These are phyloP conservation scores for Capronia americana DNA, from an alignment of 2,329 filamentous ascomycete species.

Conservation along the genomic window DNA sequence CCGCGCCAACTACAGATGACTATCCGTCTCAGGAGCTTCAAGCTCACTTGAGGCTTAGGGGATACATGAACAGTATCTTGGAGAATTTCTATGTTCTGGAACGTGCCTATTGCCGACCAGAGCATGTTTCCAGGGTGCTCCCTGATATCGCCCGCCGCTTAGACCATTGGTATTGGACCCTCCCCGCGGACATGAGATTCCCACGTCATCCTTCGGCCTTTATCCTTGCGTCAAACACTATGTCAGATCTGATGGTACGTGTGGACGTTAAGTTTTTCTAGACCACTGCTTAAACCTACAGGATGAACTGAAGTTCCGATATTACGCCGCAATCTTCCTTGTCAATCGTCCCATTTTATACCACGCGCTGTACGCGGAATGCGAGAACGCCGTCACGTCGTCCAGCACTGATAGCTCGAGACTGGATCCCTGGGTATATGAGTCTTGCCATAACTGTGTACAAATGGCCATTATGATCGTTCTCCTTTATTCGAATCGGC, in stretches of 20 bases:
- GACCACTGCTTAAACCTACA: not conserved
- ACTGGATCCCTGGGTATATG: conserved; percentile 16
- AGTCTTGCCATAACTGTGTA: conserved; percentile 25
- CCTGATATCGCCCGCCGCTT: conserved; percentile 17
- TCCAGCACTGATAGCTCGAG: not conserved
- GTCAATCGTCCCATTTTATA: conserved; percentile 22
- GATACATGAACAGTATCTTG: conserved; percentile 23
- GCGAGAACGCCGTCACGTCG: conserved; percentile 14
- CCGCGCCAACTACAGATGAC: not conserved
- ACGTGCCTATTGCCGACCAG: conserved; percentile 20
- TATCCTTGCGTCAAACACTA: not conserved
- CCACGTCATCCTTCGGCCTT: conserved; percentile 19
- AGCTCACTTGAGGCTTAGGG: conserved; percentile 17
- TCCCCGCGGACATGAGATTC: conserved; percentile 18
- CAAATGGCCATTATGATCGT: conserved; percentile 23
- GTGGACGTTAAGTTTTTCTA: not conserved
- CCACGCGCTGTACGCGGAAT: conserved; percentile 13
- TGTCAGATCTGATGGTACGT: conserved; percentile 17
- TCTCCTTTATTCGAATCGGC: conserved; percentile 16
- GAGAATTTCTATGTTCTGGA: conserved; percentile 14
- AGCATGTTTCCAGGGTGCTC: conserved; percentile 9
- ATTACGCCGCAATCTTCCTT: conserved; percentile 20
- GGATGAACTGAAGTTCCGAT: conserved; percentile 24
- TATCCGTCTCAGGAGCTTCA: conserved; percentile 5
- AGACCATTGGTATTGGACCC: conserved; percentile 22